These are phyloP conservation scores for Petrea volubilis DNA, from an alignment of 257 asterid genomes.

Conservation along the genomic window DNA sequence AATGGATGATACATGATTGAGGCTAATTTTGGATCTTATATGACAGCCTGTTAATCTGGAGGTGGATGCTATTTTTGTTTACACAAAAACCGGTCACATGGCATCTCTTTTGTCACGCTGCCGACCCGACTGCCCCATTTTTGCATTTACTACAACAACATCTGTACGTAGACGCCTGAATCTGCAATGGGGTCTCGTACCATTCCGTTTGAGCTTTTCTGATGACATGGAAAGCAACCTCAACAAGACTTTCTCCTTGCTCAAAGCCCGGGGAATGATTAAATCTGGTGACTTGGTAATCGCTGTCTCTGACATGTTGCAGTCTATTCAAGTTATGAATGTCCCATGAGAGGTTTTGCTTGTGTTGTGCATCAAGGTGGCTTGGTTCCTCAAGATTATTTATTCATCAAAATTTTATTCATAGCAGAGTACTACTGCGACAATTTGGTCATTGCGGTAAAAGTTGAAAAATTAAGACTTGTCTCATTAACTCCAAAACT, in stretches of 20 bases:
- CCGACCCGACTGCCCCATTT: conserved; percentile 78
- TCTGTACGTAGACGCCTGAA: conserved; percentile 74
- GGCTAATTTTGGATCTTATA: background rate
- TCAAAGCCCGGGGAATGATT: conserved; percentile 81
- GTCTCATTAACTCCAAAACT: background rate
- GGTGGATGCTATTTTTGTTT: conserved; percentile 86
- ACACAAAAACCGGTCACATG: conserved; percentile 85
- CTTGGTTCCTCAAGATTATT: background rate
- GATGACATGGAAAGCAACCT: conserved; percentile 92
- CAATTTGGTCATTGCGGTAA: background rate
- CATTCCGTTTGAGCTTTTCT: conserved; percentile 76
- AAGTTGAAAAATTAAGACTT: background rate
- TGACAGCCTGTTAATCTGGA: conserved; percentile 73
- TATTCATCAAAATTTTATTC: background rate
- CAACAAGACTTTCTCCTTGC: conserved; percentile 72
- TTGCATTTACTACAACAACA: conserved; percentile 71
- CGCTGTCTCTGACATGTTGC: conserved; percentile 77
- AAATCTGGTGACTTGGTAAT: conserved; percentile 75
- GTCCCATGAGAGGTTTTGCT: conserved; percentile 46
- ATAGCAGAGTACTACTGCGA: background rate
- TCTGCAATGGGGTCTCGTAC: conserved; percentile 93
- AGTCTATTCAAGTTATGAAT: conserved; percentile 74
- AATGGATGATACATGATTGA: background rate
- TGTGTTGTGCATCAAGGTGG: background rate
- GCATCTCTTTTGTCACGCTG: conserved; percentile 83